Conservation (phyloP, 73 alveolate genomes). For the Tetrahymena borealis region DNA sequence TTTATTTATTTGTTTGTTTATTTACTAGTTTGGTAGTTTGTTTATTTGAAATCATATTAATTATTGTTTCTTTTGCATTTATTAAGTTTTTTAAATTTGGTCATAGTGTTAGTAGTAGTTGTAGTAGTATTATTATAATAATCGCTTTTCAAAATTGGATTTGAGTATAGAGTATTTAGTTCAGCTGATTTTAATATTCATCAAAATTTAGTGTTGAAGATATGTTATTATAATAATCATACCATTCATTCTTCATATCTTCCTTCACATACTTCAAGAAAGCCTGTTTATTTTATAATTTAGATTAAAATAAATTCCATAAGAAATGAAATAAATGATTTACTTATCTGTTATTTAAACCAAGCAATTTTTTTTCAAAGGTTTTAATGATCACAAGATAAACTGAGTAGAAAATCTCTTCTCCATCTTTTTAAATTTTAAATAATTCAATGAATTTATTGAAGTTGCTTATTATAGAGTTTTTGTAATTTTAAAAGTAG, state of each 20-base stretch:
- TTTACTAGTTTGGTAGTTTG: no score
- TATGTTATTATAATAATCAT: background rate
- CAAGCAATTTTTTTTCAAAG: background rate
- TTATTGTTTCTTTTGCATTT: background rate
- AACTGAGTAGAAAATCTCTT: background rate
- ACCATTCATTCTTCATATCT: background rate
- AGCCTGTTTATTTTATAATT: background rate
- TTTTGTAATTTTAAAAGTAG: background rate
- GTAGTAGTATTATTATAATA: background rate
- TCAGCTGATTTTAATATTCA: background rate
- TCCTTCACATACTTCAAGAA: background rate
- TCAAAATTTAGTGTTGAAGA: background rate
- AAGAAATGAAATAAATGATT: background rate
- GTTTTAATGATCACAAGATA: background rate
- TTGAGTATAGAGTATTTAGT: background rate
- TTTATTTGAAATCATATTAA: no score
- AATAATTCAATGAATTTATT: background rate
- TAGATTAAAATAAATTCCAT: background rate
- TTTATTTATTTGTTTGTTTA: no score
- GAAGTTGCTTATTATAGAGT: no score
- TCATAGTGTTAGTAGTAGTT: background rate
- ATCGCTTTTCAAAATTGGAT: background rate
- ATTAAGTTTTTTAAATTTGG: background rate
- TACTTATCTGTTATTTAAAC: background rate
- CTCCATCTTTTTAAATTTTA: background rate